Evolutionary conservation across 495 filamentous ascomycete species (phyloP).

Genomic region (Schizothecium vesticola): DNA sequence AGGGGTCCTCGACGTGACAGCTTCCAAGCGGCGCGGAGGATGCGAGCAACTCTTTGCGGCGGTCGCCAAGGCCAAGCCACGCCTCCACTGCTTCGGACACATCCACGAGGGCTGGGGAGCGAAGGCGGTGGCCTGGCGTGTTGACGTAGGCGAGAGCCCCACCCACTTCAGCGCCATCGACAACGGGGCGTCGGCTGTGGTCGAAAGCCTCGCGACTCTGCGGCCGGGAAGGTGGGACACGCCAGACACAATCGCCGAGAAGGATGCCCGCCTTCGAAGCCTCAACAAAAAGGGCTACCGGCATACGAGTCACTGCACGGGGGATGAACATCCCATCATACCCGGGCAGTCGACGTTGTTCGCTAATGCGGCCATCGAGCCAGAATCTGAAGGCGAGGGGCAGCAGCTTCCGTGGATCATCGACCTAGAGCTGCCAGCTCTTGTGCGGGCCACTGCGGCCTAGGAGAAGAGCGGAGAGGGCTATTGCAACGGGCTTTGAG

Average conservation of each 20-base stretch:
- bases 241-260: background rate
- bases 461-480: background rate
- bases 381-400: conserved; percentile 34
- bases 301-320: conserved; percentile 29
- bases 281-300: conserved; percentile 10
- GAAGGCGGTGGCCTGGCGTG: conserved; percentile 52
- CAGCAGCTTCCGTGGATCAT: conserved; percentile 58
- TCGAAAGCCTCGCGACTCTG: conserved; percentile 39
- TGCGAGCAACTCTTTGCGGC: conserved; percentile 54
- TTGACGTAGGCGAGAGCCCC: conserved; percentile 14
- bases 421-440: conserved; percentile 50
- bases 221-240: conserved; percentile 11
- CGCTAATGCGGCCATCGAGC: conserved; percentile 60
- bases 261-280: conserved; percentile 5
- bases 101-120: conserved; percentile 75
- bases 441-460: background rate
- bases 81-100: conserved; percentile 67
- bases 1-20: conserved; percentile 49
- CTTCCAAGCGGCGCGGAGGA: conserved; percentile 39
- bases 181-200: conserved; percentile 30
- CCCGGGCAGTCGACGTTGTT: conserved; percentile 60
- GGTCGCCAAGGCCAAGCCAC: conserved; percentile 47
- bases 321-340: conserved; percentile 33
- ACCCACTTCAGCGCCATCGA: conserved; percentile 36
- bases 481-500: background rate